Conservation (phyloP, 441 rosid genomes). For the Gossypium trilobum region DNA sequence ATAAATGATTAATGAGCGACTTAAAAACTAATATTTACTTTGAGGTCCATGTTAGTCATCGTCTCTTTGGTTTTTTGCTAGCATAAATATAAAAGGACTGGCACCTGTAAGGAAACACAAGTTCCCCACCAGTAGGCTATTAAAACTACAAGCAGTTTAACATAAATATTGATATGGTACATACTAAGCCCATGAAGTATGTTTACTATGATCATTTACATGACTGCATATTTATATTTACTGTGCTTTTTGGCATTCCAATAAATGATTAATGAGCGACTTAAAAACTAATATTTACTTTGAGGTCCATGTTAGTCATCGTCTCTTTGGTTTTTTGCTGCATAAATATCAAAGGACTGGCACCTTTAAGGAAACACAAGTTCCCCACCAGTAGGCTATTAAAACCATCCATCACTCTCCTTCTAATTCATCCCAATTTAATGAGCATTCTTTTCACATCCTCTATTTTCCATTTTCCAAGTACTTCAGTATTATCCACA, state of each 20-base stretch:
- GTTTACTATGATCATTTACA: background rate
- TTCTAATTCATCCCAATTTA: background rate
- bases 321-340: background rate
- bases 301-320: background rate
- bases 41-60: background rate
- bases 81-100: background rate
- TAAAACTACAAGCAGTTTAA: background rate
- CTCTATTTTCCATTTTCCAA: background rate
- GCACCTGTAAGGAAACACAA: background rate
- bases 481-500: background rate
- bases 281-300: background rate
- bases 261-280: background rate
- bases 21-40: background rate
- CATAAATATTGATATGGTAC: background rate
- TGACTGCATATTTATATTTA: background rate
- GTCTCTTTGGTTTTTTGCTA: background rate
- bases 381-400: background rate
- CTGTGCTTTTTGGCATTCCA: background rate
- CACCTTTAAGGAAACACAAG: background rate
- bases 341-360: background rate
- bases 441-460: background rate
- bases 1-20: background rate
- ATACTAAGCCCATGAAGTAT: background rate
- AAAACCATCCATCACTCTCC: background rate
- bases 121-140: background rate